Percentiles rank a stretch among this genome's conserved stretches.
These are phyloP conservation scores for Cynara cardunculus DNA, from an alignment of 129 eudicot species.

Conservation along the genomic window DNA sequence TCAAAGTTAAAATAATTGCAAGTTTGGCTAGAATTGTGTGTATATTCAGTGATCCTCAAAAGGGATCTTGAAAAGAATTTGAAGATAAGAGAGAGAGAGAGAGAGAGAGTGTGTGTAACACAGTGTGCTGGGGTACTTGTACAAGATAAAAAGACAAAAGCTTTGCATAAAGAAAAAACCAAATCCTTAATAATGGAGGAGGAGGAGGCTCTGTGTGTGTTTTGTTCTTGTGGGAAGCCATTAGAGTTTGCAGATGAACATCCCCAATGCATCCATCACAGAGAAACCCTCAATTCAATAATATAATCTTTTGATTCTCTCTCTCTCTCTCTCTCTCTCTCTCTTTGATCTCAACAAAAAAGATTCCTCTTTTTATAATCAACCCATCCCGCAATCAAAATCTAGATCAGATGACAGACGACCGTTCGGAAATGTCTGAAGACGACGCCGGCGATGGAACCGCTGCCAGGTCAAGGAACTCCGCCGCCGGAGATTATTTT, in stretches of 20 bases:
- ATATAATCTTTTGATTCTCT: slow-evolving; percentile 8
- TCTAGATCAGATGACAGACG: slow-evolving; percentile 11
- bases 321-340: not conserved
- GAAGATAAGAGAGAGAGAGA: slow-evolving; percentile 3
- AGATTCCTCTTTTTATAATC: slow-evolving; percentile 9
- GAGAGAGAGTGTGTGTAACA: not conserved
- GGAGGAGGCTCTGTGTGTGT: not conserved
- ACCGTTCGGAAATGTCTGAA: not conserved
- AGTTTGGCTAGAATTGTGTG: not conserved
- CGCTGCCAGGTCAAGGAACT: too few relatives aligned
- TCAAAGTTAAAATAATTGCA: too few relatives aligned
- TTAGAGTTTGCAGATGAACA: slow-evolving; percentile 10
- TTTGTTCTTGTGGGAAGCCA: slow-evolving; percentile 12
- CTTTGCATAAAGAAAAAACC: slow-evolving; percentile 14
- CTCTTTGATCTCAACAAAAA: not conserved
- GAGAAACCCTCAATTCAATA: not conserved
- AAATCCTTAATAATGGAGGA: slow-evolving; percentile 11
- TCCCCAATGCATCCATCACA: slow-evolving; percentile 5
- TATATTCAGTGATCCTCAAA: not conserved
- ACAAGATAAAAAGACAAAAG: slow-evolving; percentile 16
- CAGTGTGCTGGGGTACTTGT: not conserved
- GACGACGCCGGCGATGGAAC: too few relatives aligned
- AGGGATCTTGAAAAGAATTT: not conserved
- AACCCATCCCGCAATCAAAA: not conserved
- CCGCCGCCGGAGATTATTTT: too few relatives aligned